A percentile compares a stretch with the other conserved stretches of the same genome.
phyloP scores from a whole-genome alignment of 805 yeast species.

The Ogataea trehaloabstinens region DNA sequence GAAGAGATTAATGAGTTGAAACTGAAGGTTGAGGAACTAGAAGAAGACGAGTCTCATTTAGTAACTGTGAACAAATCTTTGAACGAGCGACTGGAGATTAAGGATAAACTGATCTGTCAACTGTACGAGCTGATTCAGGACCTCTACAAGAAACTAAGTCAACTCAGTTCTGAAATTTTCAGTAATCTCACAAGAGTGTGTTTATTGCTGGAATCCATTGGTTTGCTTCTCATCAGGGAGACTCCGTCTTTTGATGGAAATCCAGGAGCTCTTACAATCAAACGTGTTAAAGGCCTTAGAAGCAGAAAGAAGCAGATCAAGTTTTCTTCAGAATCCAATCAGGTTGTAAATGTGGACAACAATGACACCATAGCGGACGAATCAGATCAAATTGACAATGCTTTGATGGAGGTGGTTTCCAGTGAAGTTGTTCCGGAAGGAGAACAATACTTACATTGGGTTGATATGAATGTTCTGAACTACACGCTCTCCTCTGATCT shows the following conservation, averaged over 20 bases:
- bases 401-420: conserved; percentile 37
- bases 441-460: conserved; percentile 45
- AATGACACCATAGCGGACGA: conserved; percentile 31
- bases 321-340: conserved; percentile 14
- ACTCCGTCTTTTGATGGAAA: conserved; percentile 27
- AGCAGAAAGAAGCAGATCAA: conserved; percentile 38
- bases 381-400: conserved; percentile 32
- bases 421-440: conserved; percentile 37
- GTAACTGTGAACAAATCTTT: conserved; percentile 43
- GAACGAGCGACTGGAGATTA: conserved; percentile 20
- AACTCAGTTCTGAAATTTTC: conserved; percentile 37
- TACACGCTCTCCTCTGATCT: conserved; percentile 24
- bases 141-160: conserved; percentile 37
- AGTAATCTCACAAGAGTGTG: conserved; percentile 49
- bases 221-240: conserved; percentile 59
- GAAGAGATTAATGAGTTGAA: conserved; percentile 49
- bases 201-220: conserved; percentile 68
- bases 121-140: conserved; percentile 22
- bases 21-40: conserved; percentile 46
- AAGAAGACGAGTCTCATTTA: conserved; percentile 42
- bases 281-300: conserved; percentile 78
- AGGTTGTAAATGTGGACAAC: conserved; percentile 15
- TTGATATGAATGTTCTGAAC: conserved; percentile 34
- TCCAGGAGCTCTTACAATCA: conserved; percentile 45
- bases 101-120: conserved; percentile 22